Conservation (phyloP, 257 asterid species). For the Primulina tabacum region DNA sequence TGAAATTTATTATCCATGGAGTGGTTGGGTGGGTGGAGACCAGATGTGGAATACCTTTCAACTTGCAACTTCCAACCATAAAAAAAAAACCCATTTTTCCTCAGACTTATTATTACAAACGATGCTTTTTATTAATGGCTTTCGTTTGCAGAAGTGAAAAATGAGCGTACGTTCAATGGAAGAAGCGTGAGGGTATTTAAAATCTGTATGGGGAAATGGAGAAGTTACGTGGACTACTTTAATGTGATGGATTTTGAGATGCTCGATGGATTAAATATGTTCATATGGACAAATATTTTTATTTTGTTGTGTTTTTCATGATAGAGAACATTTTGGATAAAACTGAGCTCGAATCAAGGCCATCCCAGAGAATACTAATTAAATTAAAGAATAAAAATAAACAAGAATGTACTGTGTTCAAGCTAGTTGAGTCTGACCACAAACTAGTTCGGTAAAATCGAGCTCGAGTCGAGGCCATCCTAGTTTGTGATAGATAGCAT, state of each 20-base stretch:
- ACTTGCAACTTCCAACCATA: constrained; percentile 39
- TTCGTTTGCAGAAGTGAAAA: not conserved
- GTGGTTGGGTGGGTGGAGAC: constrained; percentile 38
- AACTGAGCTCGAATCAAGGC: too few relatives aligned
- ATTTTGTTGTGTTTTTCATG: too few relatives aligned
- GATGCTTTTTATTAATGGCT: not conserved
- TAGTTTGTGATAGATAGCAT: too few relatives aligned
- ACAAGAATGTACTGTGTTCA: too few relatives aligned
- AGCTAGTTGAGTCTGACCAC: too few relatives aligned
- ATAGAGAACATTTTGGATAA: too few relatives aligned
- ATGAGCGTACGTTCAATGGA: not conserved
- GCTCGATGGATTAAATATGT: not conserved
- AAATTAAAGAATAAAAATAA: too few relatives aligned
- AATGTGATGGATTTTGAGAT: not conserved
- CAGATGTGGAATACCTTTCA: constrained; percentile 31
- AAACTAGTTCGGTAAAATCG: too few relatives aligned
- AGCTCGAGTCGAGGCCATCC: too few relatives aligned
- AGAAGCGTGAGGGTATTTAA: constrained; percentile 15
- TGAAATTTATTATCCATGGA: constrained; percentile 14
- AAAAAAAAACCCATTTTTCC: not conserved
- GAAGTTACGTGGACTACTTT: not conserved
- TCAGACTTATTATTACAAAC: not conserved
- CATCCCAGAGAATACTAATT: too few relatives aligned
- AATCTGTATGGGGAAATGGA: not conserved
- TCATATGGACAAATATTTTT: not conserved